phyloP scores from a whole-genome alignment of 257 asterid genomes.

The Solanum dulcamara region DNA sequence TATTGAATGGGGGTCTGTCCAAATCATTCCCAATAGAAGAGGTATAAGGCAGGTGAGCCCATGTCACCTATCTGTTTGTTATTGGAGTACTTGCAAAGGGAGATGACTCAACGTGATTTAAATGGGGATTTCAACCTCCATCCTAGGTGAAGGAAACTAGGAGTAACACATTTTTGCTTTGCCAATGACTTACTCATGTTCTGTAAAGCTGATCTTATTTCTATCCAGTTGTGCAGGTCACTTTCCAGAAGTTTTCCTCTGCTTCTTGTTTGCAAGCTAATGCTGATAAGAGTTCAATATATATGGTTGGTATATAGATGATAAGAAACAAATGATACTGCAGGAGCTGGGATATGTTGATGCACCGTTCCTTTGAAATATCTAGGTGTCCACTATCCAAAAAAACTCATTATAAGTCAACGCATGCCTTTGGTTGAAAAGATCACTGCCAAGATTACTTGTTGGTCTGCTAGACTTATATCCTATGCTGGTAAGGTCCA shows the following conservation, averaged over 20 bases:
- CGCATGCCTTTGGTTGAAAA: background rate
- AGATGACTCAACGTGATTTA: background rate
- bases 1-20: too few species aligned
- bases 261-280: too few species aligned
- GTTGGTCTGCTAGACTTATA: background rate
- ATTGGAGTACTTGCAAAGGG: background rate
- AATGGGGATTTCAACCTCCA: background rate
- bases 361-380: too few species aligned
- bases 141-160: background rate
- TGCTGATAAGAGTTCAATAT: too few species aligned
- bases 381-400: background rate
- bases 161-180: background rate
- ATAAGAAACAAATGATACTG: background rate
- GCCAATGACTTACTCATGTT: too few species aligned
- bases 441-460: background rate
- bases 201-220: too few species aligned
- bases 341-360: background rate
- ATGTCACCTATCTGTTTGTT: background rate
- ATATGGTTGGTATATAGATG: background rate
- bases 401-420: too few species aligned
- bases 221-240: background rate
- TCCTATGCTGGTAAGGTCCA: background rate
- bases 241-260: too few species aligned
- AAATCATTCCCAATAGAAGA: background rate
- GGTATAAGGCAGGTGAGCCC: background rate